Evolutionary conservation across 108 stramenopile species (phyloP).

Genomic region (Skeletonema potamos): DNA sequence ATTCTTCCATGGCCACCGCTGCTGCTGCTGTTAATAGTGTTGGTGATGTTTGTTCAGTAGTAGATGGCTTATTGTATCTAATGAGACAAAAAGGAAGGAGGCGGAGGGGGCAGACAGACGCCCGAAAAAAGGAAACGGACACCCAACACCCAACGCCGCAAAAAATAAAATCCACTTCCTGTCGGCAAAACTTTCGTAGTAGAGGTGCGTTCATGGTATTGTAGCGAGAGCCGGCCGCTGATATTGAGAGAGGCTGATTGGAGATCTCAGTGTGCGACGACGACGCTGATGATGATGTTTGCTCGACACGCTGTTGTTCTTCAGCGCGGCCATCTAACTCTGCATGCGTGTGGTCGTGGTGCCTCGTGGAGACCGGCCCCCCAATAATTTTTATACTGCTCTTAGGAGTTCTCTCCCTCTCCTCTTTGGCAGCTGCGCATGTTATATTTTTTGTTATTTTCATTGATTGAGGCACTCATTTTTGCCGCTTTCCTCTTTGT

Average conservation of each 20-base stretch:
- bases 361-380: neutral
- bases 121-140: neutral
- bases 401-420: neutral
- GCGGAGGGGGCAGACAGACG: neutral
- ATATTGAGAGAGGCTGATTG: neutral
- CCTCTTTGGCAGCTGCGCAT: neutral
- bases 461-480: neutral
- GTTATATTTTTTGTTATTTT: neutral
- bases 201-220: neutral
- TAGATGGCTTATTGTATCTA: no score
- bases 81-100: neutral
- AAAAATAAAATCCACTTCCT: neutral
- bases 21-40: neutral
- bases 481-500: neutral
- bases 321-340: neutral
- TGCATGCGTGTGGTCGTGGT: neutral
- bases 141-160: no score
- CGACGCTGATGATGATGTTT: neutral
- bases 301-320: no score
- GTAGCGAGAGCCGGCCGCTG: neutral
- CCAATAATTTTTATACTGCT: neutral
- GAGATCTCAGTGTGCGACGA: neutral
- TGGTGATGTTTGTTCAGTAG: neutral
- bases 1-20: slow-evolving; percentile 71
- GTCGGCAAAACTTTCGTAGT: neutral